These are phyloP conservation scores for Pisolithus microcarpus DNA, from an alignment of 768 basidiomycete genomes.

Conservation along the genomic window DNA sequence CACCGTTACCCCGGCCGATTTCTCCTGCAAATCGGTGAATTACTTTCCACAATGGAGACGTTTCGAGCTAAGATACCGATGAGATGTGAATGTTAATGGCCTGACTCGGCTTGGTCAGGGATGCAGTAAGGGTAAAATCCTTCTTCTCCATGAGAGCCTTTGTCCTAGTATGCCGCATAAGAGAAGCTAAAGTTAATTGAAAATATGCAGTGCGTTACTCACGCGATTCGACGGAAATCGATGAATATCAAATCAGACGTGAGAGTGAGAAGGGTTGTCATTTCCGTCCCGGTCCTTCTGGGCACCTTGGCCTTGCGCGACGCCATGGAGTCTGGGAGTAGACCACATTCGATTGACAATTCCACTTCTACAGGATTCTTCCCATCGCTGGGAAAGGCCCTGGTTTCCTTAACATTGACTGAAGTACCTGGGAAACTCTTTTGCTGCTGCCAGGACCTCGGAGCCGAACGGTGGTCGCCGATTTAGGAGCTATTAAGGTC, in stretches of 20 bases:
- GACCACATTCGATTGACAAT: constrained; percentile 51
- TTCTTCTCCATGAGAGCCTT: constrained; percentile 55
- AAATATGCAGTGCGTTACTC: constrained; percentile 13
- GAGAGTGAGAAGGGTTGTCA: constrained; percentile 65
- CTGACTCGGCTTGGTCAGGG: constrained; percentile 73
- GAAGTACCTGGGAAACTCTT: constrained; percentile 60
- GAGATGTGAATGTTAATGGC: constrained; percentile 49
- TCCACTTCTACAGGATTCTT: constrained; percentile 50
- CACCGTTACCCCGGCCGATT: constrained; percentile 58
- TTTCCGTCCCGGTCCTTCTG: constrained; percentile 41
- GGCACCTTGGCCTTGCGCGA: constrained; percentile 39
- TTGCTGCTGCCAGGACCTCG: constrained; percentile 53
- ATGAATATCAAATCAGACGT: constrained; percentile 71
- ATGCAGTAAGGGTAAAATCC: constrained; percentile 51
- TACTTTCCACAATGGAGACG: constrained; percentile 5
- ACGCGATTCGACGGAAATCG: constrained; percentile 79
- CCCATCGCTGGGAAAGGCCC: constrained; percentile 36
- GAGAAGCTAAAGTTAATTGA: neutral
- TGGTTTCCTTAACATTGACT: constrained; percentile 45
- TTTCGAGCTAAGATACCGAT: constrained; percentile 40
- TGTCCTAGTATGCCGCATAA: constrained; percentile 42
- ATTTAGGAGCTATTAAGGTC: constrained; percentile 52
- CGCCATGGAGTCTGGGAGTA: constrained; percentile 28
- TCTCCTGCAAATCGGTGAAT: constrained; percentile 46
- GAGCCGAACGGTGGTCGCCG: constrained; percentile 69